These are phyloP conservation scores for Epichloe aotearoae DNA, from an alignment of 2,329 filamentous ascomycete genomes.

Conservation along the genomic window DNA sequence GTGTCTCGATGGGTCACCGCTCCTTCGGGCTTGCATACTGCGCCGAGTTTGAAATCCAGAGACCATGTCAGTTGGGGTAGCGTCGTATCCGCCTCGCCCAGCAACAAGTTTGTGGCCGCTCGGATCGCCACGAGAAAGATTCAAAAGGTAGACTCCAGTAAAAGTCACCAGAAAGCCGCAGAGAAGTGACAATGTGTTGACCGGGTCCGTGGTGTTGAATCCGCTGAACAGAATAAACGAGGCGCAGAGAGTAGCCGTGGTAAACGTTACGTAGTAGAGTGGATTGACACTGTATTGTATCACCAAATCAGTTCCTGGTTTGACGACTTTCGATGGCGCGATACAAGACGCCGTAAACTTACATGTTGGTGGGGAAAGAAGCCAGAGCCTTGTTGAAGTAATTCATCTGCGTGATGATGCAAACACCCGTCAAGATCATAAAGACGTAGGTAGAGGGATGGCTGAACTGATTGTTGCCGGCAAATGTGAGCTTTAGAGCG, in stretches of 20 bases:
- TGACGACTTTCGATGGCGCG: neutral
- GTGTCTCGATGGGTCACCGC: slow-evolving; percentile 49
- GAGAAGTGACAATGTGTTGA: slow-evolving; percentile 84
- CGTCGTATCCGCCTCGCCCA: slow-evolving; percentile 52
- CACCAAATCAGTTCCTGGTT: slow-evolving; percentile 6
- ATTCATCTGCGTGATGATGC: slow-evolving; percentile 98
- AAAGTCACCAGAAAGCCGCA: slow-evolving; percentile 93
- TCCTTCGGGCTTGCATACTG: slow-evolving; percentile 83
- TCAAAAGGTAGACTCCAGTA: slow-evolving; percentile 86
- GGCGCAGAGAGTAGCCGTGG: slow-evolving; percentile 82
- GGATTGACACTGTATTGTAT: slow-evolving; percentile 62
- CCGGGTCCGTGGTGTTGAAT: slow-evolving; percentile 86
- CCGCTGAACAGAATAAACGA: slow-evolving; percentile 93
- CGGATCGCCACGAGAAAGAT: slow-evolving; percentile 85
- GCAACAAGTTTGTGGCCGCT: slow-evolving; percentile 58
- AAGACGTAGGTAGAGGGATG: slow-evolving; percentile 97
- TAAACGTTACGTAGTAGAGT: slow-evolving; percentile 95
- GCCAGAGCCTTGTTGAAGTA: slow-evolving; percentile 98
- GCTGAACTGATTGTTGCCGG: slow-evolving; percentile 86
- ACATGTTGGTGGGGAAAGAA: slow-evolving; percentile 97
- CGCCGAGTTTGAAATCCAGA: slow-evolving; percentile 79
- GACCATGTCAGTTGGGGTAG: slow-evolving; percentile 81
- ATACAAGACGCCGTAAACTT: slow-evolving; percentile 24
- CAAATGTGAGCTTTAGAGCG: slow-evolving; percentile 86
- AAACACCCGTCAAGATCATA: slow-evolving; percentile 81